Conservation (phyloP, 192 early-diverging fungal species). For the Thamnidium elegans region DNA sequence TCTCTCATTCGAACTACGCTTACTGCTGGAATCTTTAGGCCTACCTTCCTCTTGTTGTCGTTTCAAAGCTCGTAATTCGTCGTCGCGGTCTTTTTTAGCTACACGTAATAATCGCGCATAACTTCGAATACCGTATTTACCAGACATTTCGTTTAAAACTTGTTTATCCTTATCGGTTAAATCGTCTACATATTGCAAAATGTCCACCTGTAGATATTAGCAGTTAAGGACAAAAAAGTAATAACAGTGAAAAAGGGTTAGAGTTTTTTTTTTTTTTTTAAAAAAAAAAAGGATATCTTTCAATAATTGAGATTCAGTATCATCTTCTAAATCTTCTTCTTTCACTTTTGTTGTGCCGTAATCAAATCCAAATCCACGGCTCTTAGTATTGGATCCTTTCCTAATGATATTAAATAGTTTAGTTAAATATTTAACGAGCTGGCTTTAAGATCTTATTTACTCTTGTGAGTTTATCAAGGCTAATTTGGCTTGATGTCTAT, state of each 20-base stretch:
- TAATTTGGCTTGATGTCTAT: conserved; percentile 39
- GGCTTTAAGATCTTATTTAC: conserved; percentile 5
- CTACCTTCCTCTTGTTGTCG: conserved; percentile 25
- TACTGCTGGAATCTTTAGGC: background rate
- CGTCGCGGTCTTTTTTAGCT: conserved; percentile 39
- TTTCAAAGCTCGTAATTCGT: conserved; percentile 30
- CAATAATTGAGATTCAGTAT: conserved; percentile 26
- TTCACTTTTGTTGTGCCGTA: conserved; percentile 20
- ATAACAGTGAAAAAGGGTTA: background rate
- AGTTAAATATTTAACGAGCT: background rate
- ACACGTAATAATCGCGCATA: conserved; percentile 38
- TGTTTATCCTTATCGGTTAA: conserved; percentile 41
- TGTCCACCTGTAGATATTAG: conserved; percentile 33
- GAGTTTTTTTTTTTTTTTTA: background rate
- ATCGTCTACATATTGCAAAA: conserved; percentile 41
- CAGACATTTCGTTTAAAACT: conserved; percentile 43
- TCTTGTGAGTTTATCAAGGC: conserved; percentile 31
- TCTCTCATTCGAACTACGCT: background rate
- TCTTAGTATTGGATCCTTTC: conserved; percentile 12
- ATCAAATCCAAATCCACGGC: conserved; percentile 32
- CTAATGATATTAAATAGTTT: conserved; percentile 12
- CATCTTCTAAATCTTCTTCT: background rate
- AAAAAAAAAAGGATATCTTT: conserved; percentile 42
- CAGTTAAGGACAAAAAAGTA: conserved; percentile 22
- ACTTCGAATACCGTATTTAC: conserved; percentile 43